Base-by-base conservation (phyloP, 2,329 filamentous ascomycete genomes). In the Nemania sp. region DNA sequence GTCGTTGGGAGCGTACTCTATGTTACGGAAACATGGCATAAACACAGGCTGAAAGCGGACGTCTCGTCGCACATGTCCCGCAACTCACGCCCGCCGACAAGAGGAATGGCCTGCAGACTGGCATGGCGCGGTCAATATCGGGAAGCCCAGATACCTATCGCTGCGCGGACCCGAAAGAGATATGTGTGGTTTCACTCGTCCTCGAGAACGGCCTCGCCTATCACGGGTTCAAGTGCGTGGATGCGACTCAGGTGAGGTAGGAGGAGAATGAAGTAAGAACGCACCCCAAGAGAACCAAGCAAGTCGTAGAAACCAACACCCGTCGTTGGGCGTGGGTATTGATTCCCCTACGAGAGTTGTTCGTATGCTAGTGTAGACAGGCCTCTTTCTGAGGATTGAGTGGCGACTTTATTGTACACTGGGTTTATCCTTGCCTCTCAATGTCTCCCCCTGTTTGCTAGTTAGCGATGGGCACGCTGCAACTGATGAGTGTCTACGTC, bases 331-430 rank as follows among this genome's bases (percentile, higher is more conserved):
- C 43, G 35, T 57, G 55, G 54, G 49, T 40, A 32, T 15, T 42
- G 25, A 32, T 45, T 17, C 57, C 15, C 21, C 20, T 66, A 64
- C 61, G 68, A 50, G 58, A n/a, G 42, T 34, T 57, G 5, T 53
- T 49, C 56, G 35, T 61, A 60, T 63, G 54, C 21, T 69, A 67
- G n/a, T n/a, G n/a, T n/a, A n/a, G n/a, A n/a, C n/a, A n/a, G 55
- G 65, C 59, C 61, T 63, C 54, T 37, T 59, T 63, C 35, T 62
- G 60, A 60, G 59, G 63, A 66, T 67, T 71, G 69, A 72, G 69
- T 68, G 69, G 69, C 63, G 67, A 69, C 65, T 55, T 70, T 63
- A 64, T 54, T 32, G 39, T 67, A 66, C 59, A 66, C n/a, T 47
- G 45, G 25, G 34, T 25, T 25, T 49, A 32, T 34, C 11, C 43